Evolutionary conservation across 2,329 filamentous ascomycete genomes (phyloP).

Genomic region (Sporothrix brunneoviolacea): DNA sequence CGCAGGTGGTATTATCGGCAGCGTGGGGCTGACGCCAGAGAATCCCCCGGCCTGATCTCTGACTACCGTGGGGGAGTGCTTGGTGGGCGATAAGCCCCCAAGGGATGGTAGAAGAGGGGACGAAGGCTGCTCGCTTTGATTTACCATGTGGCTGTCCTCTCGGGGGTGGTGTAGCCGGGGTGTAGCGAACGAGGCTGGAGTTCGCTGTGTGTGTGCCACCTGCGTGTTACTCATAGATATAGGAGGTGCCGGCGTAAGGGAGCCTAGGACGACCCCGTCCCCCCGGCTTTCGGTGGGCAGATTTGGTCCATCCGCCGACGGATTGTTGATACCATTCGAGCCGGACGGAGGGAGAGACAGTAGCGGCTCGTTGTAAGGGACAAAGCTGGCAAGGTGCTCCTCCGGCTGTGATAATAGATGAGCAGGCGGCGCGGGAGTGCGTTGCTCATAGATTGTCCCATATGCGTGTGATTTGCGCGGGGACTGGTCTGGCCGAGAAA

Average conservation of each 20-base stretch:
- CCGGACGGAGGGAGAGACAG: too few relatives aligned
- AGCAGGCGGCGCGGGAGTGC: conserved; percentile 21
- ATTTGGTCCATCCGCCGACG: too few relatives aligned
- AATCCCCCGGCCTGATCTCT: conserved; percentile 24
- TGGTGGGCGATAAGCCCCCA: conserved; percentile 45
- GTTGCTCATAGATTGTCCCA: conserved; percentile 30
- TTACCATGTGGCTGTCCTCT: conserved; percentile 18
- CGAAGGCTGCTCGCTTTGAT: conserved; percentile 24
- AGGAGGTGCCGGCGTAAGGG: conserved; percentile 9
- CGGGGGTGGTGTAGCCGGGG: conserved; percentile 26
- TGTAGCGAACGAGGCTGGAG: conserved; percentile 19
- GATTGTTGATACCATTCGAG: too few relatives aligned
- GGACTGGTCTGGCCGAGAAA: conserved; percentile 36
- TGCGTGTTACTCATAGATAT: conserved; percentile 8
- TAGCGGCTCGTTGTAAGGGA: too few relatives aligned
- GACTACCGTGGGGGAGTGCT: conserved; percentile 41
- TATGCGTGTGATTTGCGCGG: conserved; percentile 35
- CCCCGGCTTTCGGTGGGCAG: too few relatives aligned
- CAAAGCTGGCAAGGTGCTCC: too few relatives aligned
- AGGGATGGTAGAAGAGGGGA: conserved; percentile 37
- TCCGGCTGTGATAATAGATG: background rate
- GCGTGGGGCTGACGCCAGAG: conserved; percentile 26
- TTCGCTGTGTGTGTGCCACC: conserved; percentile 16
- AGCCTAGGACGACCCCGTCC: too few relatives aligned
- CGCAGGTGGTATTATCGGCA: conserved; percentile 50